phyloP scores from a whole-genome alignment of 192 early-diverging fungal species.

The Coemansia sp. region DNA sequence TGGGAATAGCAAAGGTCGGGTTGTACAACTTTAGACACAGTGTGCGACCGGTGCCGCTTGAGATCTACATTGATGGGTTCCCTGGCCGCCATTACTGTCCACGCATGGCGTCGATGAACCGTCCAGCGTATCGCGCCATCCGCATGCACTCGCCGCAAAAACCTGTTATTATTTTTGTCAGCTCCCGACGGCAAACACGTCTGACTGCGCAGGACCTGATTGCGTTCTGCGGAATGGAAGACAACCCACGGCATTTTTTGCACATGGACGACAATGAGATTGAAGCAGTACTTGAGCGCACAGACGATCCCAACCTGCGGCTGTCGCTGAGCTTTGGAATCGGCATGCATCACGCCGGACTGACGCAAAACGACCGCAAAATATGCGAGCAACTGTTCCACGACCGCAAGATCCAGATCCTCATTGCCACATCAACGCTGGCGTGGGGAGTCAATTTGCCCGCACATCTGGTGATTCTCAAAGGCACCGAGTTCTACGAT shows the following conservation, averaged over 20 bases:
- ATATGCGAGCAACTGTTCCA: constrained; percentile 93
- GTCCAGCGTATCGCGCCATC: constrained; percentile 93
- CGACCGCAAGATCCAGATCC: constrained; percentile 92
- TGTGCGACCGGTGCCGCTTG: constrained; percentile 94
- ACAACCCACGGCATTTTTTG: constrained; percentile 87
- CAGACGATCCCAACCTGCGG: constrained; percentile 79
- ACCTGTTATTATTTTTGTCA: constrained; percentile 98
- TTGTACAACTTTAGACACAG: constrained; percentile 97
- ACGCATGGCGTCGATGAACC: constrained; percentile 98
- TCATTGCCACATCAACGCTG: constrained; percentile 93
- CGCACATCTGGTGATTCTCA: constrained; percentile 95
- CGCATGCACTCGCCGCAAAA: constrained; percentile 89
- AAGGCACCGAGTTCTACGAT: constrained; percentile 98
- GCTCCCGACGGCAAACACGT: constrained; percentile 94
- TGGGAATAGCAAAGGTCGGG: constrained; percentile 81
- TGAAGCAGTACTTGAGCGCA: constrained; percentile 66
- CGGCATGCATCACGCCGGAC: constrained; percentile 95
- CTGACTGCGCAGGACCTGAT: constrained; percentile 97
- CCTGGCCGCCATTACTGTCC: constrained; percentile 97
- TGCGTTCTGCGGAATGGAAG: constrained; percentile 87
- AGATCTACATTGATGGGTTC: constrained; percentile 97
- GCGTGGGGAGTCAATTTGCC: constrained; percentile 99
- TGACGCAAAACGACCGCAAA: constrained; percentile 82
- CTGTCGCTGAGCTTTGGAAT: constrained; percentile 91
- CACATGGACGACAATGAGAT: constrained; percentile 79